Evolutionary conservation across 2,329 filamentous ascomycete genomes (phyloP).

Genomic region (Hortaea sp.): DNA sequence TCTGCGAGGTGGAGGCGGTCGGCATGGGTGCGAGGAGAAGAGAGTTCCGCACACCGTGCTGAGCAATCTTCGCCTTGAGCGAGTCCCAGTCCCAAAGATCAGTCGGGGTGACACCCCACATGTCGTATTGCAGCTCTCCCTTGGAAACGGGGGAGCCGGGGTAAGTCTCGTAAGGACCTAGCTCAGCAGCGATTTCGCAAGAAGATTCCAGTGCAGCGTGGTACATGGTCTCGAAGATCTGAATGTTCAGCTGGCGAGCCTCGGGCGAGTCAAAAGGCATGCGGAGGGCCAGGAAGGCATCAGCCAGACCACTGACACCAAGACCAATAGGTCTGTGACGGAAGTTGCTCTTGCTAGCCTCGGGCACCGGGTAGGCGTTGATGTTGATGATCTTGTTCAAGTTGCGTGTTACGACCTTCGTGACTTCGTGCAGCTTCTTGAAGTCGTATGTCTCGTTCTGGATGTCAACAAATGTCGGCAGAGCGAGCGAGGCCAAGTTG

Average conservation of each 20-base stretch:
- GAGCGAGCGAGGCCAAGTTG: constrained; percentile 88
- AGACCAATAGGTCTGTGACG: constrained; percentile 92
- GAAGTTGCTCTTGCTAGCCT: constrained; percentile 94
- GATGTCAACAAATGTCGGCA: constrained; percentile 86
- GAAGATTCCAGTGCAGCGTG: constrained; percentile 88
- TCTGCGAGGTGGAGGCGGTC: constrained; percentile 93
- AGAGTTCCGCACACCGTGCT: constrained; percentile 91
- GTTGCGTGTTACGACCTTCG: constrained; percentile 85
- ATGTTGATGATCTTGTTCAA: constrained; percentile 97
- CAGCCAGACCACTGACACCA: constrained; percentile 93
- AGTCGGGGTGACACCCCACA: constrained; percentile 91
- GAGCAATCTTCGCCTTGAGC: constrained; percentile 81
- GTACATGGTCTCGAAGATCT: constrained; percentile 99
- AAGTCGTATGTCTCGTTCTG: constrained; percentile 82
- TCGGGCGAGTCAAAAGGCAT: constrained; percentile 95
- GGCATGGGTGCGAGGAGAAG: constrained; percentile 95
- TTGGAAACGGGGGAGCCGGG: constrained; percentile 88
- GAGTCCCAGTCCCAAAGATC: constrained; percentile 94
- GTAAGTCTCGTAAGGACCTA: constrained; percentile 82
- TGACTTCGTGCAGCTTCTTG: constrained; percentile 89
- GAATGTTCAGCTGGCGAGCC: constrained; percentile 86
- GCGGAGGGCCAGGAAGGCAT: constrained; percentile 93
- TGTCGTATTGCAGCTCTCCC: constrained; percentile 94
- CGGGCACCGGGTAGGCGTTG: constrained; percentile 95
- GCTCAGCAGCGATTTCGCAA: constrained; percentile 69